Percentiles rank a stretch among this genome's conserved stretches.
Conservation (phyloP, 805 yeast species). For the Candida namnaoensis region DNA sequence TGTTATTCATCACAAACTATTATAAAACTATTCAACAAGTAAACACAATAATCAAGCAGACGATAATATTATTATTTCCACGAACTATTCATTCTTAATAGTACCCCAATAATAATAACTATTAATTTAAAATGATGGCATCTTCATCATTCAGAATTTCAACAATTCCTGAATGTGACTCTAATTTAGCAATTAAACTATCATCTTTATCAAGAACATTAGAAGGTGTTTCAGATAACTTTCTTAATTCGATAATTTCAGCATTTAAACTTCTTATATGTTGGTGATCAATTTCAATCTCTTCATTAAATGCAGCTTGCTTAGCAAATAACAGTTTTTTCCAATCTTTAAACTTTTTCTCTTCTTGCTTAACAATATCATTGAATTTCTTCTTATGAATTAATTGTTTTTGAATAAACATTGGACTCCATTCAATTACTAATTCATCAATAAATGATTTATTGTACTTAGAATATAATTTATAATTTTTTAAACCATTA, state of each 20-base stretch:
- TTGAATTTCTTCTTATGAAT: conserved; percentile 34
- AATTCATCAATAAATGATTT: conserved; percentile 28
- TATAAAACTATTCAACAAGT: no score
- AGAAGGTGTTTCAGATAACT: not conserved
- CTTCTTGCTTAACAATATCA: conserved; percentile 38
- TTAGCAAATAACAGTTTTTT: conserved; percentile 42
- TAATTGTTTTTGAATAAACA: conserved; percentile 34
- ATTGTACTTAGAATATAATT: conserved; percentile 27
- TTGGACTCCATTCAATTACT: conserved; percentile 35
- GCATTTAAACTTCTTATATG: conserved; percentile 28
- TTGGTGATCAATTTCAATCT: conserved; percentile 35
- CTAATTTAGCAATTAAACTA: no score
- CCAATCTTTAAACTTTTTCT: conserved; percentile 54
- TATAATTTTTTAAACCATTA: conserved; percentile 27
- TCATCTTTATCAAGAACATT: no score
- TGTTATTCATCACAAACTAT: no score
- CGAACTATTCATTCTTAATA: no score
- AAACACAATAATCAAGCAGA: no score
- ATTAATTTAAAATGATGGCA: no score
- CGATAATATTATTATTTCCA: no score
- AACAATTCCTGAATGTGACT: no score
- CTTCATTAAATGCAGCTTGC: conserved; percentile 48
- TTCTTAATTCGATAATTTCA: not conserved
- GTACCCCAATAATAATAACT: no score
- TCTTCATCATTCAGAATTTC: no score